phyloP scores from a whole-genome alignment of 345 rosid genomes.

The Eucalyptus albens region DNA sequence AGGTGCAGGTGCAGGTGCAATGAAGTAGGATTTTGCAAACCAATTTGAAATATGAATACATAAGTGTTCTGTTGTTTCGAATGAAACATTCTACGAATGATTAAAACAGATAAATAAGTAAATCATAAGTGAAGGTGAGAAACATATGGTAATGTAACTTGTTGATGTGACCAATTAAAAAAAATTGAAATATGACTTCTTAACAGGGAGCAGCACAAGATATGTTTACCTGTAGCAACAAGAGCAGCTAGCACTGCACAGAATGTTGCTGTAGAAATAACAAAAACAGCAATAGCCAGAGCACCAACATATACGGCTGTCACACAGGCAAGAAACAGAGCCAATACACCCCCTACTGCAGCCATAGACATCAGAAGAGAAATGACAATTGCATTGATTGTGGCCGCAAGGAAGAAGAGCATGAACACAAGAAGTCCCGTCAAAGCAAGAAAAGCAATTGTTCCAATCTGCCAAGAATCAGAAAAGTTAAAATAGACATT shows the following conservation, averaged over 20 bases:
- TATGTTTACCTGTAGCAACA: conserved; percentile 50
- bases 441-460: conserved; percentile 47
- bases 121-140: neutral
- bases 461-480: conserved; percentile 59
- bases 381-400: conserved; percentile 54
- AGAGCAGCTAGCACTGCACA: conserved; percentile 44
- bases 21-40: neutral
- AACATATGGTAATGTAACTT: neutral
- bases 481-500: neutral
- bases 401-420: conserved; percentile 78
- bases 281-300: conserved; percentile 52
- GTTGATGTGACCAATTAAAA: neutral
- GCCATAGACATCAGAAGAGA: conserved; percentile 79
- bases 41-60: neutral
- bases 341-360: conserved; percentile 80
- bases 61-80: neutral
- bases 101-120: neutral
- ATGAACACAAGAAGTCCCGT: conserved; percentile 61
- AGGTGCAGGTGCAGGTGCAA: neutral
- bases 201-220: neutral
- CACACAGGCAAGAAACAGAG: conserved; percentile 57
- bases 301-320: conserved; percentile 75
- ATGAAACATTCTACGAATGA: neutral
- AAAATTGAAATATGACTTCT: neutral
- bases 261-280: conserved; percentile 54